phyloP scores from a whole-genome alignment of 2,329 filamentous ascomycete genomes.

The Chaetomiaceae sp. region DNA sequence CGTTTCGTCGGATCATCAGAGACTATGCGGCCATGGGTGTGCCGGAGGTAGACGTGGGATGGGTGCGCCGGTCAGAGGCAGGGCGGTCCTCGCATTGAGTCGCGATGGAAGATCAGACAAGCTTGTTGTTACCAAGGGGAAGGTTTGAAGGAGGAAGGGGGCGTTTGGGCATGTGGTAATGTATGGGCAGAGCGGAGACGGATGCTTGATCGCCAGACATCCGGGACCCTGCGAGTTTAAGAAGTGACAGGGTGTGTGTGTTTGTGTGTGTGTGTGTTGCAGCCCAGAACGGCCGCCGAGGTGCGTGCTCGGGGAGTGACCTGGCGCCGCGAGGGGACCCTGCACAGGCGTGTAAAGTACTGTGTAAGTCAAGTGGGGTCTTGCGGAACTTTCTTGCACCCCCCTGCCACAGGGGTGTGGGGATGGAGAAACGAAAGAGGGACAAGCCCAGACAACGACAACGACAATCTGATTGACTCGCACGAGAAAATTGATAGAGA shows the following conservation, averaged over 20 bases:
- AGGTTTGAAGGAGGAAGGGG: slow-evolving; percentile 34
- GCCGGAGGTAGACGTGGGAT: slow-evolving; percentile 5
- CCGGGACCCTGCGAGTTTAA: slow-evolving; percentile 42
- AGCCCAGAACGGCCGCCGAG: slow-evolving; percentile 14
- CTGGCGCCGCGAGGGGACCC: background rate
- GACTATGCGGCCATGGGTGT: slow-evolving; percentile 24
- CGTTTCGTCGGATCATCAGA: slow-evolving; percentile 21
- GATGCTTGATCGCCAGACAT: slow-evolving; percentile 35
- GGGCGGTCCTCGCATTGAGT: slow-evolving; percentile 26
- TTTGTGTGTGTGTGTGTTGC: too few relatives aligned
- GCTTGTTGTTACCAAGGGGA: slow-evolving; percentile 29
- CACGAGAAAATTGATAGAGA: background rate
- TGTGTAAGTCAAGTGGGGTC: slow-evolving; percentile 15
- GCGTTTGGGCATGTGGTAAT: slow-evolving; percentile 30
- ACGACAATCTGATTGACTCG: background rate
- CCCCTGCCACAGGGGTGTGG: too few relatives aligned
- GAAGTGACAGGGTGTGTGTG: slow-evolving; percentile 37
- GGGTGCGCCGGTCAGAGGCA: background rate
- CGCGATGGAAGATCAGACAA: slow-evolving; percentile 32
- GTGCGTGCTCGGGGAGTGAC: slow-evolving; percentile 9
- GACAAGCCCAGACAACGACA: too few relatives aligned
- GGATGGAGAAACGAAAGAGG: too few relatives aligned
- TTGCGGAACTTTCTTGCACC: slow-evolving; percentile 1
- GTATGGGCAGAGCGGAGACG: slow-evolving; percentile 32
- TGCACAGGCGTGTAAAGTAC: slow-evolving; percentile 12